Base-by-base conservation (phyloP, 495 filamentous ascomycete species). In the Jackrogersella minutella region DNA sequence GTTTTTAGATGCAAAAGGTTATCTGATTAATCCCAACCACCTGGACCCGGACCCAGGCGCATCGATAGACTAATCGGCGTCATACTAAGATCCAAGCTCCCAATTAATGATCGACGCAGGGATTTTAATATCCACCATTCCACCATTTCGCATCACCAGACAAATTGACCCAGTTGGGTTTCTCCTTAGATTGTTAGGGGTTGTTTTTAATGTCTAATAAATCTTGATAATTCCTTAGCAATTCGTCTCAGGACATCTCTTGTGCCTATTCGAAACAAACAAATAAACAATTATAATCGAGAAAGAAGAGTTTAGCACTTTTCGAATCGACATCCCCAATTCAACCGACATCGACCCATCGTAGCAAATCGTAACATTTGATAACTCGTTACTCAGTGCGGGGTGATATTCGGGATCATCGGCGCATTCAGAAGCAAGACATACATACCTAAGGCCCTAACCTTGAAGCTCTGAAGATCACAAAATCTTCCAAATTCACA, bases 41-140 rank as follows among this genome's bases (percentile, higher is more conserved):
- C n/a, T n/a, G n/a, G n/a, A n/a, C n/a, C n/a, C n/a, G n/a, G n/a
- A n/a, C n/a, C n/a, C n/a, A n/a, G n/a, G n/a, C n/a, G n/a, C 43
- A 54, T 26, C 37, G 6, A 43, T 61, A 56, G 50, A 61, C 56
- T 39, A 44, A 52, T 44, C 34, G 54, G 37, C 53, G 52, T 68
- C 53, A 68, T 57, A 61, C 52, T 34, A 51, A n/a, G 54, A 54
- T 58, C 43, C 36, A 34, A 41, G 21, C 46, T 31, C 36, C 40
- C 28, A 40, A 41, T 55, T 50, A 39, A 56, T 61, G 70, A 72
- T 72, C 70, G 44, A 51, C 70, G 40, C 70, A 72, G 66, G 70
- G 70, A 36, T 72, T 30, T 66, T 14, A 21, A 21, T 31, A 8
- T 58, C 44, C 49, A 34, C 39, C 50, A 30, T 60, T 58, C 44